Conservation (phyloP, 805 yeast genomes). For the Saturnispora galanensis region DNA sequence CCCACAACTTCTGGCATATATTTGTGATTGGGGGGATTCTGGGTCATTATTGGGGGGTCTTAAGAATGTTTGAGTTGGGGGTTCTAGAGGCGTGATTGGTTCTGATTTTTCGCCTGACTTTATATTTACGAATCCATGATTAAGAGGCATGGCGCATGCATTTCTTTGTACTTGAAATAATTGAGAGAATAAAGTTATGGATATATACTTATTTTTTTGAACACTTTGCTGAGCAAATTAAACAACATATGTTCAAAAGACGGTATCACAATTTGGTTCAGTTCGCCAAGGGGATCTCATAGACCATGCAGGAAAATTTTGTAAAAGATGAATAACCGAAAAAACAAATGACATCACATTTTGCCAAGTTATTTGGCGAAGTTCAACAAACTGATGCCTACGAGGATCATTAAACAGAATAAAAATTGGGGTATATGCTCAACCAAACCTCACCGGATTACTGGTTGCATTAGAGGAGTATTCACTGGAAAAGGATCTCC, state of each 20-base stretch:
- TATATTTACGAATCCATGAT: too few species aligned
- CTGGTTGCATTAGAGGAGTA: constrained; percentile 5
- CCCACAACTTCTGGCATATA: constrained; percentile 92
- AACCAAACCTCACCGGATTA: constrained; percentile 6
- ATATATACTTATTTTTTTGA: too few species aligned
- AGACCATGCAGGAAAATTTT: too few species aligned
- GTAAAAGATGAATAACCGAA: too few species aligned
- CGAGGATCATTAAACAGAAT: too few species aligned
- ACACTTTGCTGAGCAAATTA: too few species aligned
- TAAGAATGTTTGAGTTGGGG: constrained; percentile 49
- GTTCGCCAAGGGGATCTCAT: too few species aligned
- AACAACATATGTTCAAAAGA: neutral
- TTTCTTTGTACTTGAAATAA: neutral
- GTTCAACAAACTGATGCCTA: too few species aligned
- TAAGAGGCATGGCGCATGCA: neutral
- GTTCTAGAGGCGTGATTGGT: neutral
- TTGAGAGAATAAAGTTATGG: too few species aligned
- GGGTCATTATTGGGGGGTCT: constrained; percentile 75
- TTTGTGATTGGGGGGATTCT: constrained; percentile 83
- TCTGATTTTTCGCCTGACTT: neutral
- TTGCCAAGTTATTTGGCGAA: too few species aligned
- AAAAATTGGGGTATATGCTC: neutral
- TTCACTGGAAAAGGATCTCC: constrained; percentile 6
- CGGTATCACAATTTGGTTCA: neutral
- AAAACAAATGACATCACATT: too few species aligned